Evolutionary conservation across 805 yeast genomes (phyloP).

Genomic region (Spathaspora passalidarum): DNA sequence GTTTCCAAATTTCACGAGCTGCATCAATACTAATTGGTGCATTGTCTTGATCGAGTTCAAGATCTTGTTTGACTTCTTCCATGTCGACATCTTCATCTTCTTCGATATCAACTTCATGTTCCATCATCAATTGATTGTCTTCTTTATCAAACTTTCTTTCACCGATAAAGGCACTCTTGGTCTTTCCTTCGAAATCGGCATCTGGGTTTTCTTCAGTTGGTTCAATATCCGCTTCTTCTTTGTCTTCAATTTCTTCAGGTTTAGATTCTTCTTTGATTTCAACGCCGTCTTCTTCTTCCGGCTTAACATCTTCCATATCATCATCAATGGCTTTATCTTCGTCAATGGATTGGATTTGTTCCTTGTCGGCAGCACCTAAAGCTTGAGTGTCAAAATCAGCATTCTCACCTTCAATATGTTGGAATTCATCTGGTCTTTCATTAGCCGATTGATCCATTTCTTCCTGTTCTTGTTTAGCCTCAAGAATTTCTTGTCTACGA

Average conservation of each 20-base stretch:
- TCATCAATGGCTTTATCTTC: conserved; percentile 83
- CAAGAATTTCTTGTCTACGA: conserved; percentile 83
- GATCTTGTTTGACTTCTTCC: conserved; percentile 16
- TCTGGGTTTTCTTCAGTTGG: conserved; percentile 26
- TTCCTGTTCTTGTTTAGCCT: conserved; percentile 48
- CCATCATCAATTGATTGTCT: conserved; percentile 13
- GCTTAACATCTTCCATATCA: conserved; percentile 33
- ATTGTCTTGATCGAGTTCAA: conserved; percentile 8
- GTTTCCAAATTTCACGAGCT: conserved; percentile 77
- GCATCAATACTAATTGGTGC: conserved; percentile 58
- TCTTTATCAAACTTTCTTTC: conserved; percentile 36
- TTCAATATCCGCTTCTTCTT: conserved; percentile 27
- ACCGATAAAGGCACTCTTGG: conserved; percentile 49
- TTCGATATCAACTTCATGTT: conserved; percentile 10
- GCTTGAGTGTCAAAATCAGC: conserved; percentile 86
- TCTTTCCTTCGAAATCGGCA: conserved; percentile 48
- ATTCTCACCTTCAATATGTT: conserved; percentile 77
- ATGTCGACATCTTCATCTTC: conserved; percentile 17
- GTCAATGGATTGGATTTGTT: conserved; percentile 71
- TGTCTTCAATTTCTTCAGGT: conserved; percentile 25
- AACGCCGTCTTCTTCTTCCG: too few species aligned
- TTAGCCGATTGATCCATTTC: conserved; percentile 52
- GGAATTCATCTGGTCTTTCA: conserved; percentile 80
- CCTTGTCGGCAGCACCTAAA: conserved; percentile 82
- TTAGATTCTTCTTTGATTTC: conserved; percentile 21